Evolutionary conservation across 2,329 filamentous ascomycete species (phyloP).

Genomic region (Cercospora brassicicola): DNA sequence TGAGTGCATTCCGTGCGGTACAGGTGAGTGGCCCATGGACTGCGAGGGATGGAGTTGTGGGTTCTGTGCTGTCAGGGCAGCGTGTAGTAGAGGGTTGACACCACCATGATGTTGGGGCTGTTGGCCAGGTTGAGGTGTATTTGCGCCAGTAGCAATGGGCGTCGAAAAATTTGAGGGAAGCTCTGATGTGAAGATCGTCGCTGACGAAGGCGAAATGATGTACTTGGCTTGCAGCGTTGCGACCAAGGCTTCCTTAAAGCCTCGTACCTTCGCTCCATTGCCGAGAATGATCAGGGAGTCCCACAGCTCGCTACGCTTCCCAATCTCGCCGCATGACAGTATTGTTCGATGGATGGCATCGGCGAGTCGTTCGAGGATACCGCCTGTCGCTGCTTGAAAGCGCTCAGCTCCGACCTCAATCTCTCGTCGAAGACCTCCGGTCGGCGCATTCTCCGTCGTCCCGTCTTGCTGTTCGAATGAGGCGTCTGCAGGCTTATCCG

Average conservation of each 20-base stretch:
- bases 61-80: constrained; percentile 74
- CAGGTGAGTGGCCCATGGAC: constrained; percentile 32
- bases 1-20: constrained; percentile 46
- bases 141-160: constrained; percentile 82
- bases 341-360: constrained; percentile 81
- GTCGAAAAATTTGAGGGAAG: constrained; percentile 92
- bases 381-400: constrained; percentile 63
- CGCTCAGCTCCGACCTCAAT: constrained; percentile 77
- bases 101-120: constrained; percentile 47
- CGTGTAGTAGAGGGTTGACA: constrained; percentile 88
- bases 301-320: constrained; percentile 84
- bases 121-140: constrained; percentile 70
- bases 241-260: constrained; percentile 86
- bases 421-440: constrained; percentile 53
- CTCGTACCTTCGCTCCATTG: constrained; percentile 71
- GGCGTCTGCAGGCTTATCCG: constrained; percentile 40
- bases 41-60: constrained; percentile 47
- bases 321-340: constrained; percentile 77
- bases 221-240: constrained; percentile 78
- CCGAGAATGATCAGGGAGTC: constrained; percentile 89
- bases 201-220: constrained; percentile 85
- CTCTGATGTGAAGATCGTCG: constrained; percentile 96
- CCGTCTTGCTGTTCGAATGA: constrained; percentile 27
- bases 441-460: constrained; percentile 27
- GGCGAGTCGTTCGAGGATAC: constrained; percentile 78